Evolutionary conservation across 495 filamentous ascomycete species (phyloP).

Genomic region (Penicillium coprophilum): DNA sequence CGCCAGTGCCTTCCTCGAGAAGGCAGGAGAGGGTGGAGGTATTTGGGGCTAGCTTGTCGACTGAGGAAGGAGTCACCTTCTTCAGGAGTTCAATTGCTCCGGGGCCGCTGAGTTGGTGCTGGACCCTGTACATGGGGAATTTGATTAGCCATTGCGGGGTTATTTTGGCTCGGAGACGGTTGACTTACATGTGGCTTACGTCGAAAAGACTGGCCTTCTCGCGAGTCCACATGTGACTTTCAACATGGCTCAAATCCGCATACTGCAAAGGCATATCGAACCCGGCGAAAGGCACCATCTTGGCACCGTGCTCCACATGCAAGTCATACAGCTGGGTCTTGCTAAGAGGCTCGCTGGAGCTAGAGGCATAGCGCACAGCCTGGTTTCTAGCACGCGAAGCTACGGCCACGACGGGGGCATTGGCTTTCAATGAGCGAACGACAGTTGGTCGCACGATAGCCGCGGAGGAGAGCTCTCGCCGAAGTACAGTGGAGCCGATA

Average conservation of each 20-base stretch:
- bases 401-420: conserved; percentile 16
- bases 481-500: conserved; percentile 40
- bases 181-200: conserved; percentile 57
- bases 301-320: conserved; percentile 74
- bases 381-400: conserved; percentile 22
- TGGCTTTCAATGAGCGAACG: conserved; percentile 19
- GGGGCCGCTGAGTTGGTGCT: conserved; percentile 72
- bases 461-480: conserved; percentile 39
- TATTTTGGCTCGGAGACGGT: not conserved
- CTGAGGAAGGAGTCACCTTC: conserved; percentile 71
- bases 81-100: conserved; percentile 76
- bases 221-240: conserved; percentile 85
- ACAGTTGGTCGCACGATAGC: conserved; percentile 27
- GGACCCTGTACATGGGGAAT: conserved; percentile 49
- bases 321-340: conserved; percentile 84
- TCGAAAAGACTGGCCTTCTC: conserved; percentile 88
- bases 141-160: conserved; percentile 15
- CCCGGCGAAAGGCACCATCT: conserved; percentile 96
- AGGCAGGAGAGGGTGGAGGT: conserved; percentile 78
- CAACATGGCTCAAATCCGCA: conserved; percentile 64
- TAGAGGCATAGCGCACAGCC: conserved; percentile 56
- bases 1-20: conserved; percentile 73
- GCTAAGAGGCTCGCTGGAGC: conserved; percentile 54
- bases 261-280: conserved; percentile 94
- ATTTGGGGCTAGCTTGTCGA: conserved; percentile 56